Evolutionary conservation across 129 eudicot genomes (phyloP), one percentile per base, ranked within the genome.

Genomic region (Glebionis coronaria): DNA sequence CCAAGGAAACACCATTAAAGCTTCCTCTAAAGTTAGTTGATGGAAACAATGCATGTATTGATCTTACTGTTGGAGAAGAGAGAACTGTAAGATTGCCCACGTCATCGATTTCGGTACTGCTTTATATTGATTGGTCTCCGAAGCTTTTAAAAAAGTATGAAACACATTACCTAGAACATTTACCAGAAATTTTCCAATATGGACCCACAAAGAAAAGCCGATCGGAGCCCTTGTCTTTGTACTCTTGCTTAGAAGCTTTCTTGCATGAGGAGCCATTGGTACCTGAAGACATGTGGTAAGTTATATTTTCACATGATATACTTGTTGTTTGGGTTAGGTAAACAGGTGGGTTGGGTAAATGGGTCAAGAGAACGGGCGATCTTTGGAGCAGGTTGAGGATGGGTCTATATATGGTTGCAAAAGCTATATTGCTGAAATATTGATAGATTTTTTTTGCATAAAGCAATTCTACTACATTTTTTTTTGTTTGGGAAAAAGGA

Each of bases 251-350:
- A 70, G 99, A 93, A 82, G 87, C 97, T 70, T 93, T 93, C 82
- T 82, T 93, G 44, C 95, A 90, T 38, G 97, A 93, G 72, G 99
- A 93, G 86, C 99, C 99, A 12, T 76, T 93, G 76, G 99, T 93
- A 61, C 96, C 99, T 42, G 99, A 93, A 83, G 99, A 93, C 77
- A 93, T 89, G 99, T 93, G 99, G 99, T 93, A 61, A 75, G 90
- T 63, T 77, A 79, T 59, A 25, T 58, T 49, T 40, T 51, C 69
- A 9, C 15, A 5, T 47, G 31, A 46, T 29, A 71, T 46, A 4
- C 15, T 27, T 58, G 29, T 56, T 45, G 3, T 38, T 35, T 9
- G 55, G 10, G 15, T 21, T 49, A 57, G 51, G 10, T 25, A 65
- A 51, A 65, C 21, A 2, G 51, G 44, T 6, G 20, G 57, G 56